Conservation (phyloP, 768 basidiomycete species). For the Harrya chromipes region DNA sequence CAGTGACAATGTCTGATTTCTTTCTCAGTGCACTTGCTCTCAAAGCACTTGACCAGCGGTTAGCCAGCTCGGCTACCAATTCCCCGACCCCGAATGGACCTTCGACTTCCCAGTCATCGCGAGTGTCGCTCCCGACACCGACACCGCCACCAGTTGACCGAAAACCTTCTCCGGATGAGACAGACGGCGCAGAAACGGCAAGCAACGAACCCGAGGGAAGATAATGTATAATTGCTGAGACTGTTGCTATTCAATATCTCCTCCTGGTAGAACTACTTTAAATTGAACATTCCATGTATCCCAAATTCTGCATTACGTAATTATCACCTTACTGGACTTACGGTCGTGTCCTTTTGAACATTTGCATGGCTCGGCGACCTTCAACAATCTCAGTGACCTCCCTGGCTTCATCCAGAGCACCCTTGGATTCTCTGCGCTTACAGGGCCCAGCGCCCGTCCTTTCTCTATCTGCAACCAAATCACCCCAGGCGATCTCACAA, state of each 20-base stretch:
- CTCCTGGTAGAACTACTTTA: not conserved
- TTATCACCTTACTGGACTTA: not conserved
- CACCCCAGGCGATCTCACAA: conserved; percentile 8
- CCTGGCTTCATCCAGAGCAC: conserved; percentile 18
- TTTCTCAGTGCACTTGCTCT: conserved; percentile 81
- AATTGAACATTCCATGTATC: not conserved
- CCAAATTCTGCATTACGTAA: conserved; percentile 23
- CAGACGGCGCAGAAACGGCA: conserved; percentile 14
- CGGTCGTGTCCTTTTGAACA: conserved; percentile 1
- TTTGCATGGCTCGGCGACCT: conserved; percentile 39
- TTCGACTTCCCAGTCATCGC: conserved; percentile 28
- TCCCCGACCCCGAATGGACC: conserved; percentile 31
- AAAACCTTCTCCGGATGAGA: conserved; percentile 22
- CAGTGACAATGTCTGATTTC: conserved; percentile 5
- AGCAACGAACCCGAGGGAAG: conserved; percentile 19
- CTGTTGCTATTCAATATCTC: conserved; percentile 5
- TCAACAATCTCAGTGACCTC: conserved; percentile 34
- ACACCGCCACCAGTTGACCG: conserved; percentile 33
- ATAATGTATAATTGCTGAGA: conserved; percentile 18
- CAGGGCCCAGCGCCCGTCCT: conserved; percentile 2
- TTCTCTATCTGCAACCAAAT: conserved; percentile 8
- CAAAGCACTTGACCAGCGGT: conserved; percentile 91
- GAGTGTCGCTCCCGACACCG: conserved; percentile 26
- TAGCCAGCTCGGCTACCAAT: conserved; percentile 56
- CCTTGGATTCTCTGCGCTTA: conserved; percentile 8